Percentiles rank a stretch among this genome's conserved stretches.
Conservation (phyloP, 169 alveolate genomes). For the Miamiensis avidus region DNA sequence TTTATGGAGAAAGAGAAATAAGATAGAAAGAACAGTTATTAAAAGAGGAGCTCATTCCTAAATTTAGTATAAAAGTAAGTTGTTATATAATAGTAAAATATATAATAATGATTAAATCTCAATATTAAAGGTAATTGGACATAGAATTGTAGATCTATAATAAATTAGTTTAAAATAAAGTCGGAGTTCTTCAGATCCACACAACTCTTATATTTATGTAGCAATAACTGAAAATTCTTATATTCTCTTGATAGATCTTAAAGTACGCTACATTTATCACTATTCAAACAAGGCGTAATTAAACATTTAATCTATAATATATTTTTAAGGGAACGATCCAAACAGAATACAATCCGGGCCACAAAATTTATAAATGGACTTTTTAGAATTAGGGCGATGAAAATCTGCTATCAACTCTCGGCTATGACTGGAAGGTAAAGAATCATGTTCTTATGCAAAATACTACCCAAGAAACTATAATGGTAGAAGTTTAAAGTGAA, state of each 20-base stretch:
- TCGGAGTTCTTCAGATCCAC: background rate
- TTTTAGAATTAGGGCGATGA: background rate
- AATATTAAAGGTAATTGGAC: background rate
- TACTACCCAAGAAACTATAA: background rate
- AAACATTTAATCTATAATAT: too few species aligned
- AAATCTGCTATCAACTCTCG: background rate
- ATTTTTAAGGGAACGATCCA: background rate
- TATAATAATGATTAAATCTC: background rate
- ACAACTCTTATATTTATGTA: background rate
- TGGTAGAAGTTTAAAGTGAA: background rate
- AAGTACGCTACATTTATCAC: background rate
- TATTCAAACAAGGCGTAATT: too few species aligned
- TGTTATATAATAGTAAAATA: background rate
- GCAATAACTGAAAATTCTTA: background rate
- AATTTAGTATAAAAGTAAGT: background rate
- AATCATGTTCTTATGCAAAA: background rate
- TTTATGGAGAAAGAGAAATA: background rate
- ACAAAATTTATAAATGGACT: background rate
- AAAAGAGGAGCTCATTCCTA: background rate
- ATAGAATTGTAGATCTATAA: too few species aligned
- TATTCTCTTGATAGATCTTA: background rate
- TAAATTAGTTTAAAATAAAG: background rate
- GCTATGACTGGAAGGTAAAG: background rate
- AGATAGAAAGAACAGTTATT: background rate
- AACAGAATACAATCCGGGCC: background rate